Evolutionary conservation across 1,284 basidiomycete species (phyloP).

Genomic region (Puccinia hordei): DNA sequence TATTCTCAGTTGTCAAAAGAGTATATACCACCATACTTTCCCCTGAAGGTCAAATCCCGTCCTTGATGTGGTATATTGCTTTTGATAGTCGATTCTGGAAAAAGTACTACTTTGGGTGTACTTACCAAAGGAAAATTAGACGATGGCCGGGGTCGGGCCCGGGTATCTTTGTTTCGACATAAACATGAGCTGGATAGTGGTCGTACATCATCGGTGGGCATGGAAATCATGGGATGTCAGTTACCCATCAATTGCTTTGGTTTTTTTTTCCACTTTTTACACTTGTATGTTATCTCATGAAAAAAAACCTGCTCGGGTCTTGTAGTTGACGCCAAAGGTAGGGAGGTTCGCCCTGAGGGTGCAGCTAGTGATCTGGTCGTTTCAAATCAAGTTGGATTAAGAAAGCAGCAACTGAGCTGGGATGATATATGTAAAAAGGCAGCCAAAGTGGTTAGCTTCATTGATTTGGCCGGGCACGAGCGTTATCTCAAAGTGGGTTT

Average conservation of each 20-base stretch:
- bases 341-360: constrained; percentile 69
- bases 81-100: constrained; percentile 62
- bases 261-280: background rate
- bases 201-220: constrained; percentile 88
- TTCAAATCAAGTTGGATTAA: constrained; percentile 55
- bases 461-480: constrained; percentile 84
- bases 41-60: background rate
- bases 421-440: constrained; percentile 89
- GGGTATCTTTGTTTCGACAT: constrained; percentile 89
- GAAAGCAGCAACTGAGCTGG: constrained; percentile 81
- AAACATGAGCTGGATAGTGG: constrained; percentile 98
- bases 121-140: constrained; percentile 75
- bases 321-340: constrained; percentile 61
- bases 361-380: constrained; percentile 6
- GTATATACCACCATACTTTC: background rate
- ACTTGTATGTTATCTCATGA: background rate
- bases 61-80: constrained; percentile 60
- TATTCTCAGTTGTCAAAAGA: background rate
- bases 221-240: constrained; percentile 70
- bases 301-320: background rate
- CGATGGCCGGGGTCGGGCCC: constrained; percentile 89
- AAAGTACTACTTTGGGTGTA: constrained; percentile 53
- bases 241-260: background rate
- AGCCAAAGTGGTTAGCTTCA: constrained; percentile 91
- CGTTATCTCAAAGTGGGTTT: constrained; percentile 67